phyloP scores from a whole-genome alignment of 306 rosid species.

The Neltuma alba region DNA sequence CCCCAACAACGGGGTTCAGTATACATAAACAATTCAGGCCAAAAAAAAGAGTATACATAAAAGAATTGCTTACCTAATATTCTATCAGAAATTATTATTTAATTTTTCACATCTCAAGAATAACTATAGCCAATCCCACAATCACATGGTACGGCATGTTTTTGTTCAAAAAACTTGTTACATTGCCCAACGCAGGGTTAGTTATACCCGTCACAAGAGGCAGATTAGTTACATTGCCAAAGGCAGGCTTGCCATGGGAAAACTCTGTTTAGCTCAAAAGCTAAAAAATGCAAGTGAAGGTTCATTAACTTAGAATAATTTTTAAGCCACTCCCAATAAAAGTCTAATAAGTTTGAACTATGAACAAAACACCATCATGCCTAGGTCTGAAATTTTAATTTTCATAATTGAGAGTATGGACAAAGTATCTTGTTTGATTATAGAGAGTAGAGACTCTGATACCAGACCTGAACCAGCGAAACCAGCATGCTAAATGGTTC shows the following conservation, averaged over 20 bases:
- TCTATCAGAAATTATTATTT: not conserved
- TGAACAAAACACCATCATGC: not conserved
- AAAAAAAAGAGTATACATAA: constrained; percentile 9
- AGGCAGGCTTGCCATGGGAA: no score
- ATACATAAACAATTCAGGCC: no score
- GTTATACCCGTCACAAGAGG: not conserved
- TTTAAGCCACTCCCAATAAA: no score
- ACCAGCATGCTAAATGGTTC: not conserved
- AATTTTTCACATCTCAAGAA: not conserved
- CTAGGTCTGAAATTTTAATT: no score
- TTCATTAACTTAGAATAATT: no score
- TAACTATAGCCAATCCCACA: not conserved
- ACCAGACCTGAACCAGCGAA: not conserved
- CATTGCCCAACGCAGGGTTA: no score
- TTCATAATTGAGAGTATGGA: not conserved
- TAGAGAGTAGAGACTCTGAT: not conserved
- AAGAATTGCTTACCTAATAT: no score
- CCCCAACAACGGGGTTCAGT: no score
- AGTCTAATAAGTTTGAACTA: not conserved
- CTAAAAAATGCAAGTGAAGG: no score
- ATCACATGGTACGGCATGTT: not conserved
- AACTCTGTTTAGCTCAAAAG: no score
- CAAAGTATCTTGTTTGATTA: not conserved
- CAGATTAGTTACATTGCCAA: not conserved
- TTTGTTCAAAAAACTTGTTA: no score